Evolutionary conservation across 1,284 basidiomycete species (phyloP).

Genomic region (Rhodotorula sp.): DNA sequence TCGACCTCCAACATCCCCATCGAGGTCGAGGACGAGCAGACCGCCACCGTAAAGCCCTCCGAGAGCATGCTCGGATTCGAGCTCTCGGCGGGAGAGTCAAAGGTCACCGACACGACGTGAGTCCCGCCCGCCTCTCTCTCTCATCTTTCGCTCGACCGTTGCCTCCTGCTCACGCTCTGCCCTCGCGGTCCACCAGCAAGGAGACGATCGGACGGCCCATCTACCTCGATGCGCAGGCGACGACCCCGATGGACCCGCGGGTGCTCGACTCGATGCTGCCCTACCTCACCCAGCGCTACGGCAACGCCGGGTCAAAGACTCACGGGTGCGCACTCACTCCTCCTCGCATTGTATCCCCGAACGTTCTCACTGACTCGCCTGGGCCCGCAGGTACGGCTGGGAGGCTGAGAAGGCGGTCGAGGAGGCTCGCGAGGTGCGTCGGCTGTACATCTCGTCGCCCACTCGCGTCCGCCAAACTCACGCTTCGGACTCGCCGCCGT

Average conservation of each 20-base stretch:
- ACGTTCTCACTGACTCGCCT: not conserved
- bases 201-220: conserved; percentile 60
- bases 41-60: conserved; percentile 22
- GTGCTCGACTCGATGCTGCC: conserved; percentile 98
- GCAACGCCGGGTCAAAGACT: conserved; percentile 62
- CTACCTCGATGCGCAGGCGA: conserved; percentile 93
- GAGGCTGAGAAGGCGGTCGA: conserved; percentile 95
- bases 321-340: too few species aligned
- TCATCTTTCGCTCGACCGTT: not conserved
- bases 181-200: not conserved
- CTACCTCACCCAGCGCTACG: conserved; percentile 92
- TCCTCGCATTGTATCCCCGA: too few species aligned
- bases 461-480: not conserved
- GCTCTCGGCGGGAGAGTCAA: conserved; percentile 14
- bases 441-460: not conserved
- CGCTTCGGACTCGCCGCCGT: not conserved
- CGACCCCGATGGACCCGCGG: conserved; percentile 94
- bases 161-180: not conserved
- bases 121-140: not conserved
- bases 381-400: conserved; percentile 97
- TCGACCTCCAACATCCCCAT: conserved; percentile 17
- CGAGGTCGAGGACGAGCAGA: conserved; percentile 18
- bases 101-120: not conserved
- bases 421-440: conserved; percentile 18
- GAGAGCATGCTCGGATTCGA: conserved; percentile 40